These are phyloP conservation scores for Arabidopsis thaliana DNA, from an alignment of 345 rosid species.

Conservation along the genomic window TAIR10.1 NC_003075.7:6120501-6121000, in stretches of 20 bases:
- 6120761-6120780: constrained; percentile 36
- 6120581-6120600: constrained; percentile 32
- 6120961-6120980: constrained; percentile 28
- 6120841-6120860: constrained; percentile 54
- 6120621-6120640: constrained; percentile 64
- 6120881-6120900: constrained; percentile 52
- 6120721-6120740: constrained; percentile 39
- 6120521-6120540: constrained; percentile 40
- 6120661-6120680: constrained; percentile 50
- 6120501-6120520: constrained; percentile 58
- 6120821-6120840: constrained; percentile 63
- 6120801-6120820: constrained; percentile 69
- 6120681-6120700: constrained; percentile 44
- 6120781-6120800: constrained; percentile 44
- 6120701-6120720: constrained; percentile 41
- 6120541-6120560: constrained; percentile 38
- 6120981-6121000: constrained; percentile 56
- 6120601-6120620: constrained; percentile 34
- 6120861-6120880: constrained; percentile 35
- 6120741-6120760: constrained; percentile 27
- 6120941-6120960: constrained; percentile 25
- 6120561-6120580: constrained; percentile 42
- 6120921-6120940: constrained; percentile 50
- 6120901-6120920: constrained; percentile 56
- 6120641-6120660: constrained; percentile 48